A percentile compares a stretch with the other conserved stretches of the same genome.
phyloP scores from a whole-genome alignment of 352 stramenopile species.

The Pythium brassicae region DNA sequence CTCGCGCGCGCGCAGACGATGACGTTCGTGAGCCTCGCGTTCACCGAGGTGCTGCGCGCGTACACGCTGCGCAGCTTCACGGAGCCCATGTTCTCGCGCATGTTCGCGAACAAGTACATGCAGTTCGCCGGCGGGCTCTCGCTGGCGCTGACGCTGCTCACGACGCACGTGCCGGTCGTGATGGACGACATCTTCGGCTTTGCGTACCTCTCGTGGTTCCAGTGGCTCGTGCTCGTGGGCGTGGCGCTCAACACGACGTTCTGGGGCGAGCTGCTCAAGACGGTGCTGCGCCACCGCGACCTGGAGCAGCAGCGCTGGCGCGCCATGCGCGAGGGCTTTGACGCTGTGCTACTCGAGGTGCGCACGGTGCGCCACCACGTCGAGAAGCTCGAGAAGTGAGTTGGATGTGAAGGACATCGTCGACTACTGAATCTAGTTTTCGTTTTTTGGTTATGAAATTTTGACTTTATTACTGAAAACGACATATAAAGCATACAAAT shows the following conservation, averaged over 20 bases:
- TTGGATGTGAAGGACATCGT: neutral
- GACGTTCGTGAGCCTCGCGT: constrained; percentile 62
- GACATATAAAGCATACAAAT: too few relatives aligned
- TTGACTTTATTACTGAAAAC: neutral
- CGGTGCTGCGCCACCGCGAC: constrained; percentile 20
- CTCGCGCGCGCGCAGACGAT: constrained; percentile 66
- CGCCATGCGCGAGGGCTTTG: constrained; percentile 44
- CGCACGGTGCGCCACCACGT: constrained; percentile 50
- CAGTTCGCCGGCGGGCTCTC: constrained; percentile 49
- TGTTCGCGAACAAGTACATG: constrained; percentile 71
- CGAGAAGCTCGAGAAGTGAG: constrained; percentile 35
- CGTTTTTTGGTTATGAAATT: neutral
- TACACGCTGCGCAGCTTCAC: constrained; percentile 78
- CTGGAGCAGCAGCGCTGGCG: constrained; percentile 29
- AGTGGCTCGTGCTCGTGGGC: constrained; percentile 30
- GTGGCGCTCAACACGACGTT: constrained; percentile 28
- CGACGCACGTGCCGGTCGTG: constrained; percentile 39
- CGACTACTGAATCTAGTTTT: neutral
- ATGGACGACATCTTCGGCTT: constrained; percentile 53
- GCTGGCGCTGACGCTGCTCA: constrained; percentile 25
- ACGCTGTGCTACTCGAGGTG: constrained; percentile 58
- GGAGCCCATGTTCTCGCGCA: constrained; percentile 48
- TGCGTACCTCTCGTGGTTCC: constrained; percentile 37
- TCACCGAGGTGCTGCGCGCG: constrained; percentile 72
- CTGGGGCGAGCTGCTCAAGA: constrained; percentile 42